Evolutionary conservation across 2,329 filamentous ascomycete genomes (phyloP), one percentile per base, ranked within the genome.

Genomic region (Aspergillus sergii): DNA sequence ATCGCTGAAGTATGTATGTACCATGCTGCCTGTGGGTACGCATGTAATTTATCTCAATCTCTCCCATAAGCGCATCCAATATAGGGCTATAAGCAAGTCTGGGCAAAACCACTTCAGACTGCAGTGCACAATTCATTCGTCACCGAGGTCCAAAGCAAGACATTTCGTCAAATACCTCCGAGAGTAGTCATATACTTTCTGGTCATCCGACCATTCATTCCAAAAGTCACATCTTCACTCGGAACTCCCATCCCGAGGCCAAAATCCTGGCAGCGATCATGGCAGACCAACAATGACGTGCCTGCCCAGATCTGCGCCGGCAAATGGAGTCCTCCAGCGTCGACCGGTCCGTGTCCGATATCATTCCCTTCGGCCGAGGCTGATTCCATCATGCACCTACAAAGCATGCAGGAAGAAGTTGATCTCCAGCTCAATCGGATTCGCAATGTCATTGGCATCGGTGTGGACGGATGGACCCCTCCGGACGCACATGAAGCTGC

Each of bases 251-350:
- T 28, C 58, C 48, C 58, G 58, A 30, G 26, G 34, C 23, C 32
- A 41, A 39, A 14, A 30, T 23, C 32, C 51, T 51, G 21, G 59
- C 59, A 10, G 21, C 58, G 10, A 58, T 26, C 28, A 65, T 26
- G 30, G 57, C 39, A 16, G 19, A 59, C 36, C n/a, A 68, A 28
- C 43, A 66, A 39, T 4, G 57, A 59, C 11, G 63, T 66, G 0
- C 78, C 80, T n/a, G 74, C 80, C 71, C 78, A 84, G 8, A 83
- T 71, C 60, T 84, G 81, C 21, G 81, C 82, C 26, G 72, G 71
- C 2, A 82, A 61, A 70, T n/a, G n/a, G n/a, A n/a, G n/a, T n/a
- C n/a, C n/a, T n/a, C n/a, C n/a, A n/a, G n/a, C n/a, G n/a, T n/a
- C n/a, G n/a, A n/a, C n/a, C n/a, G n/a, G n/a, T n/a, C n/a, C n/a